phyloP scores from a whole-genome alignment of 169 alveolate species.

The Theileria parva region DNA sequence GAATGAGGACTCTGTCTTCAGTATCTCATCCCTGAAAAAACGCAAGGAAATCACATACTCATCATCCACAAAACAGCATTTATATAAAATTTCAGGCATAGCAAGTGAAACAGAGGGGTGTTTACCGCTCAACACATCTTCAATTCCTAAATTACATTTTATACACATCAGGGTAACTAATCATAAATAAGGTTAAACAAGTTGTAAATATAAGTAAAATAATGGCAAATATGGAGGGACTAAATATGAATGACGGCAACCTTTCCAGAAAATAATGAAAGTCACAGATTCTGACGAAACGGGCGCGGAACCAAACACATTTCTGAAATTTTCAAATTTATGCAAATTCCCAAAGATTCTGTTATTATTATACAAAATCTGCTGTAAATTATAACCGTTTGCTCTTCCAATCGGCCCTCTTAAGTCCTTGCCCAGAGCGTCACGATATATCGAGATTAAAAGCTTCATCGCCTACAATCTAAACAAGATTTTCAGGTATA shows the following conservation, averaged over 20 bases:
- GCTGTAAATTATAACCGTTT: slow-evolving; percentile 52
- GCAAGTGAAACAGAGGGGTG: slow-evolving; percentile 4
- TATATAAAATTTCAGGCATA: slow-evolving; percentile 4
- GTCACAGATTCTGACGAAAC: slow-evolving; percentile 47
- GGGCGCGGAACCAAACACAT: slow-evolving; percentile 52
- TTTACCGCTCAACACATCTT: background rate
- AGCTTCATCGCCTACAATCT: slow-evolving; percentile 32
- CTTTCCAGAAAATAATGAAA: slow-evolving; percentile 52
- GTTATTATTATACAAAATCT: slow-evolving; percentile 31
- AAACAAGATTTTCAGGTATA: too few relatives aligned
- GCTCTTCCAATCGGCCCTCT: slow-evolving; percentile 34
- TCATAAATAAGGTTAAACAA: too few relatives aligned
- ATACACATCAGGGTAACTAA: too few relatives aligned
- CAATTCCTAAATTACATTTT: slow-evolving; percentile 12
- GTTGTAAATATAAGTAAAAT: too few relatives aligned
- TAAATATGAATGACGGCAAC: background rate
- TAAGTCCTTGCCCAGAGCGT: slow-evolving; percentile 35
- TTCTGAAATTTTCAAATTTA: slow-evolving; percentile 52
- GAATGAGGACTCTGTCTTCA: slow-evolving; percentile 36
- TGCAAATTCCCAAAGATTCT: slow-evolving; percentile 39
- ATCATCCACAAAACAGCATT: slow-evolving; percentile 44
- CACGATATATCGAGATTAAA: slow-evolving; percentile 41
- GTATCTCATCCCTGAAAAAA: slow-evolving; percentile 52
- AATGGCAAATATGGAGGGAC: too few relatives aligned
- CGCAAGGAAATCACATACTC: slow-evolving; percentile 42